phyloP scores from a whole-genome alignment of 192 early-diverging fungal genomes.

The Linnemannia elongata region DNA sequence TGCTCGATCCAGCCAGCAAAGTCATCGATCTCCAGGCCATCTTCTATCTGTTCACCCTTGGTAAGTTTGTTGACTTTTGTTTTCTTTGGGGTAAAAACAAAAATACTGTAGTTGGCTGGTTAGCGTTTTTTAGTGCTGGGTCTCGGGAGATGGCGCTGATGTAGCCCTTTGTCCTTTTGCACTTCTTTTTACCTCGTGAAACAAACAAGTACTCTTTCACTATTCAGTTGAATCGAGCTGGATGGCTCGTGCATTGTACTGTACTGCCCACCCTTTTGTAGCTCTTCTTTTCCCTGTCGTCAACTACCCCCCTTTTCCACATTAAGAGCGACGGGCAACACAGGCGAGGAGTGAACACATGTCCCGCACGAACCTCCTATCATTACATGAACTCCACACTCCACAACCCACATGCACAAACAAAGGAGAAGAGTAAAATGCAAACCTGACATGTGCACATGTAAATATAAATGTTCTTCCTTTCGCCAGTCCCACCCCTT shows the following conservation, averaged over 20 bases:
- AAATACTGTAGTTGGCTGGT: neutral
- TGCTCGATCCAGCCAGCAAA: neutral
- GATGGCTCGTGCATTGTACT: neutral
- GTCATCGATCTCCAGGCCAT: constrained; percentile 29
- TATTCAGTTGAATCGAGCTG: neutral
- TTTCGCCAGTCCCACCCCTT: neutral
- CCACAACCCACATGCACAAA: constrained; percentile 12
- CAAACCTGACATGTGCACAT: neutral
- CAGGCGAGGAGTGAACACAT: constrained; percentile 4
- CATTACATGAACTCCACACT: neutral
- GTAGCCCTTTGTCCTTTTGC: neutral
- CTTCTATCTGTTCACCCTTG: constrained; percentile 37
- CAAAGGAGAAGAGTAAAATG: neutral
- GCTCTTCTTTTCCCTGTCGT: neutral
- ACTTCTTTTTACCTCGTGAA: neutral
- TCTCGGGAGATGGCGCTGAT: neutral
- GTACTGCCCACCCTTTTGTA: neutral
- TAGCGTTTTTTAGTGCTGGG: neutral
- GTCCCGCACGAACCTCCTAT: neutral
- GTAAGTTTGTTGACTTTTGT: neutral
- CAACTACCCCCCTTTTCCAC: neutral
- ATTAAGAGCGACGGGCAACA: neutral
- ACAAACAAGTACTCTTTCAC: neutral
- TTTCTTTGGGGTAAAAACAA: neutral
- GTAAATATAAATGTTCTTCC: neutral